Conservation (phyloP, 75 land plant species). For the Picea sitchensis region DNA sequence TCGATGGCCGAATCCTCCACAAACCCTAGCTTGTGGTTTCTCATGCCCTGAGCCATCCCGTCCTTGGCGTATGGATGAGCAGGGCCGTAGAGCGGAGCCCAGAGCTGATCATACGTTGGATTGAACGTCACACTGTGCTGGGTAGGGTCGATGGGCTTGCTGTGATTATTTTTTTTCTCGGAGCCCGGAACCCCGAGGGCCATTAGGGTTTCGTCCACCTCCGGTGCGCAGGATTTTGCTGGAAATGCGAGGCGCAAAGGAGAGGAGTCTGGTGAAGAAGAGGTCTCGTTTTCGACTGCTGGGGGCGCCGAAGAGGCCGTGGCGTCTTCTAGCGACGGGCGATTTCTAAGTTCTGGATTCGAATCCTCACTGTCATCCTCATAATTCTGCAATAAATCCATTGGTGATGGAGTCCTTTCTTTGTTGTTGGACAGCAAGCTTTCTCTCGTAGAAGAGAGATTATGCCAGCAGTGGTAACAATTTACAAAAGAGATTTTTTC, state of each 20-base stretch:
- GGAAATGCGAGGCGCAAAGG: slow-evolving; percentile 38
- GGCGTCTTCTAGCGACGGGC: slow-evolving; percentile 7
- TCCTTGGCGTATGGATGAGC: slow-evolving; percentile 91
- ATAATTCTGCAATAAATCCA: slow-evolving; percentile 42
- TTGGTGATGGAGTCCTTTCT: neutral
- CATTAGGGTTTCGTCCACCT: slow-evolving; percentile 68
- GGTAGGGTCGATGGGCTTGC: slow-evolving; percentile 72
- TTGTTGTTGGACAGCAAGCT: neutral
- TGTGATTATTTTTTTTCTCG: too few species aligned
- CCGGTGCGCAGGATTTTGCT: slow-evolving; percentile 69
- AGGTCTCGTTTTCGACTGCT: neutral
- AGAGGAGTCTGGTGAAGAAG: slow-evolving; percentile 65
- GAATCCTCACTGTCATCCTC: slow-evolving; percentile 21
- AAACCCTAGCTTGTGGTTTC: slow-evolving; percentile 92
- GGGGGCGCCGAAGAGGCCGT: neutral
- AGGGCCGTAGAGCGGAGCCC: slow-evolving; percentile 93
- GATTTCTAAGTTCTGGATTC: neutral
- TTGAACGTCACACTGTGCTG: slow-evolving; percentile 72
- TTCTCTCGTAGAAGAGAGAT: neutral
- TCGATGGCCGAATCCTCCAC: slow-evolving; percentile 84
- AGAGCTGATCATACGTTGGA: slow-evolving; percentile 93
- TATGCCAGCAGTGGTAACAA: too few species aligned
- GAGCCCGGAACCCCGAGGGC: too few species aligned
- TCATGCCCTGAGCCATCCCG: slow-evolving; percentile 83
- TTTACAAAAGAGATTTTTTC: too few species aligned